Evolutionary conservation across 2,329 filamentous ascomycete genomes (phyloP).

Genomic region (Colletotrichum endophyticum): DNA sequence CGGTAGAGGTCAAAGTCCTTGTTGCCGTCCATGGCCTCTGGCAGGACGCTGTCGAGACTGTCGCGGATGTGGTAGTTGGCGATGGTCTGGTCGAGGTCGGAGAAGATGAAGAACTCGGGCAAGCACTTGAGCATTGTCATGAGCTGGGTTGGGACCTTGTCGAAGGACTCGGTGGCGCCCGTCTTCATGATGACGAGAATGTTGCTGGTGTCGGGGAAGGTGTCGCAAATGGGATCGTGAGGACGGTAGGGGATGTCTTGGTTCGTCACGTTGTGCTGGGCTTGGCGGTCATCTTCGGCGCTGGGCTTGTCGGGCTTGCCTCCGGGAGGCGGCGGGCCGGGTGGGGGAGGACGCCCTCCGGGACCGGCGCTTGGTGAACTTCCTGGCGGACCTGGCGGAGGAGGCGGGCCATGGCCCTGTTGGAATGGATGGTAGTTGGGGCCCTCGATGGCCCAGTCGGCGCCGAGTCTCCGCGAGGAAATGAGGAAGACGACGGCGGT

Average conservation of each 20-base stretch:
- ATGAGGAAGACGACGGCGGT: slow-evolving; percentile 36
- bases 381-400: background rate
- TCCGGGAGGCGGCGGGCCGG: background rate
- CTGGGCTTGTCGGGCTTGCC: background rate
- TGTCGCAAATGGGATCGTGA: slow-evolving; percentile 35
- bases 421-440: slow-evolving; percentile 27
- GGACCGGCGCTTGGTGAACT: slow-evolving; percentile 20
- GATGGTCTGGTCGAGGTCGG: slow-evolving; percentile 57
- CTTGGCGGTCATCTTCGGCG: background rate
- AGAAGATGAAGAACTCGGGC: slow-evolving; percentile 60
- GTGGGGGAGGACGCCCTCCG: background rate
- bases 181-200: slow-evolving; percentile 62
- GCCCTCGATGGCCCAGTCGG: slow-evolving; percentile 31
- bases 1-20: slow-evolving; percentile 56
- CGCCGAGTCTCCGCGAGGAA: slow-evolving; percentile 33
- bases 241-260: slow-evolving; percentile 21
- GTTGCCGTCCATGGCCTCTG: slow-evolving; percentile 46
- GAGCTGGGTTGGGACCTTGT: slow-evolving; percentile 58
- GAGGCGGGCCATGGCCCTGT: background rate
- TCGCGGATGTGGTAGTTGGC: slow-evolving; percentile 50
- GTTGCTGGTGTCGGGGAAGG: slow-evolving; percentile 49
- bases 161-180: slow-evolving; percentile 58
- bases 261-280: slow-evolving; percentile 4
- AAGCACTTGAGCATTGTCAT: slow-evolving; percentile 56
- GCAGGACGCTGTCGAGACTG: slow-evolving; percentile 49